Evolutionary conservation across 1,284 basidiomycete species (phyloP).

Genomic region (Megacollybia platyphylla): DNA sequence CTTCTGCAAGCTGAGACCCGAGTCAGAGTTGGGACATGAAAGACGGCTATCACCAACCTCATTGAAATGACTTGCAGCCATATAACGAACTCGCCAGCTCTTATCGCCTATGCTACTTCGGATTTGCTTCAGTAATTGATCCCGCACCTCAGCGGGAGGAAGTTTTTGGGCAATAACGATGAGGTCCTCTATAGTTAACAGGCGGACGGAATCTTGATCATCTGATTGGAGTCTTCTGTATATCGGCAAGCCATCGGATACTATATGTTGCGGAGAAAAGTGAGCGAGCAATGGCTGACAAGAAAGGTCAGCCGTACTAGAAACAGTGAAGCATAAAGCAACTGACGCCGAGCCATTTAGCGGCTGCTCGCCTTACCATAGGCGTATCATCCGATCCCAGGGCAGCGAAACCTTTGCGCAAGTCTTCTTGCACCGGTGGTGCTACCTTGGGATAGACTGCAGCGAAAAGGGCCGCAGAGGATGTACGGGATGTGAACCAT

Average conservation of each 20-base stretch:
- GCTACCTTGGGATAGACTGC: constrained; percentile 83
- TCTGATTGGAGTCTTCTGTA: constrained; percentile 93
- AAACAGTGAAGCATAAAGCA: not conserved
- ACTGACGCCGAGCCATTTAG: constrained; percentile 90
- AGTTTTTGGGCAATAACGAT: constrained; percentile 88
- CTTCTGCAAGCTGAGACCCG: constrained; percentile 66
- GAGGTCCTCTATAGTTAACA: constrained; percentile 92
- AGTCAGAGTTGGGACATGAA: not conserved
- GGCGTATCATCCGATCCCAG: constrained; percentile 94
- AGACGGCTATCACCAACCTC: constrained; percentile 38
- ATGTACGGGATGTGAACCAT: constrained; percentile 99
- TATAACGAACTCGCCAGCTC: constrained; percentile 98
- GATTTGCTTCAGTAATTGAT: constrained; percentile 82
- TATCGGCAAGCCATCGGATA: constrained; percentile 84
- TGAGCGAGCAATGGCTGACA: constrained; percentile 66
- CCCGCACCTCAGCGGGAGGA: constrained; percentile 79
- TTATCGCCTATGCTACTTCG: constrained; percentile 86
- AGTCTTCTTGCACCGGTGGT: constrained; percentile 71
- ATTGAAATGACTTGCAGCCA: constrained; percentile 98
- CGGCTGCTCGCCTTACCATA: constrained; percentile 96
- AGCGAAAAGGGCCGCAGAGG: constrained; percentile 89
- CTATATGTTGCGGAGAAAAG: constrained; percentile 66
- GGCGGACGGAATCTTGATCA: constrained; percentile 96
- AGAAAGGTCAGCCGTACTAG: not conserved
- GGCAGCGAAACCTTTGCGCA: constrained; percentile 77